Base-by-base conservation (phyloP, 2,329 filamentous ascomycete species). In the Gnomoniopsis sp. region DNA sequence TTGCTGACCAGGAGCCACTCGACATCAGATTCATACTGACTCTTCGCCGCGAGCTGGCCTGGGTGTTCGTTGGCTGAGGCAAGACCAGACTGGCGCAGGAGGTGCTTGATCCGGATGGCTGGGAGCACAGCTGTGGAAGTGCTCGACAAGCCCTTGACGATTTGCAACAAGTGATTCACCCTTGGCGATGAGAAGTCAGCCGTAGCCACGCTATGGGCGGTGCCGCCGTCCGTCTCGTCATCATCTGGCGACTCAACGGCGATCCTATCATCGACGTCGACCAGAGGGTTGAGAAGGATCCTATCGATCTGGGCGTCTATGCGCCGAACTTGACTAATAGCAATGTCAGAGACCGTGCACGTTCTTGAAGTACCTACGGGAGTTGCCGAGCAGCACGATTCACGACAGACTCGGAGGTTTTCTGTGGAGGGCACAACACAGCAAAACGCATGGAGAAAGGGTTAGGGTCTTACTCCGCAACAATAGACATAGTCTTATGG, bases 1-100 rank as follows among this genome's bases (percentile, higher is more conserved):
- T 98, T 99, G 73, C 89, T 91, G 33, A 96, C 83, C 17, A 97
- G 79, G 23, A 97, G 76, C 95, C 95, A 98, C 72, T 96, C 89
- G 52, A 97, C 81, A 67, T 97, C 90, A 53, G 83, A 81, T 69
- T 92, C 88, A 67, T 90, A 88, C 19, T 78, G 75, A 58, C 68
- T 78, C 64, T 75, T 79, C 17, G 69, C 66, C 22, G 66, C 64
- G 44, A 67, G 58, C 15, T 65, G 61, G 57, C 65, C 65, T 61
- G 67, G 55, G 46, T 74, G 69, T 58, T 75, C 71, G 23, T 72
- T 69, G 21, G 71, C 64, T 46, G 75, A 74, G 44, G 79, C 77
- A 55, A 90, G 76, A 12, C 79, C 79, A 1, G 88, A 88, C 67
- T 87, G 82, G 10, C 80, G 74, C 41, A 96, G 79, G 34, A 92